Conservation (phyloP, 2,329 filamentous ascomycete genomes). For the Myriosclerotinia scirpicola region DNA sequence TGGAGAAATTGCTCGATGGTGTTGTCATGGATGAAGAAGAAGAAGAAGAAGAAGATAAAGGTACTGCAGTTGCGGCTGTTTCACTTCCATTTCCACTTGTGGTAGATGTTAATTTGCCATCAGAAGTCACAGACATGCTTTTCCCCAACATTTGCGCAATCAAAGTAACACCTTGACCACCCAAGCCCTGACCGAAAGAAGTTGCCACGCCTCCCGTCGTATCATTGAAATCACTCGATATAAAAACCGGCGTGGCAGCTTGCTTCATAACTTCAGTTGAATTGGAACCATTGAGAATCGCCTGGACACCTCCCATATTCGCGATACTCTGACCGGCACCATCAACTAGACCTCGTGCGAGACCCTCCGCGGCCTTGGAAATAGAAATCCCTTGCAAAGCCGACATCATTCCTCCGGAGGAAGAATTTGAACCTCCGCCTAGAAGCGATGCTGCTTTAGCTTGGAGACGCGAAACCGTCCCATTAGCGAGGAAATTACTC, state of each 20-base stretch:
- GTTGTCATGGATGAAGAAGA: background rate
- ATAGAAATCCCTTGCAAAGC: conserved; percentile 5
- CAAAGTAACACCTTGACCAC: conserved; percentile 16
- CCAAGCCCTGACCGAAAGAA: conserved; percentile 18
- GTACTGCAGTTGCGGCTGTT: background rate
- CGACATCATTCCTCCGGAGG: conserved; percentile 3
- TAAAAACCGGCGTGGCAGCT: background rate
- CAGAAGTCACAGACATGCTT: background rate
- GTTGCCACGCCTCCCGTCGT: conserved; percentile 16
- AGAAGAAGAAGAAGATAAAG: background rate
- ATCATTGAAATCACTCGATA: conserved; percentile 10
- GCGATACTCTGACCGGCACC: conserved; percentile 11
- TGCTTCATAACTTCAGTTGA: conserved; percentile 7
- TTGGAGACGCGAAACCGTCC: conserved; percentile 12
- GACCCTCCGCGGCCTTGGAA: conserved; percentile 18
- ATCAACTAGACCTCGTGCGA: conserved; percentile 22
- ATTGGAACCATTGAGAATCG: conserved; percentile 13
- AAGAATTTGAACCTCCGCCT: conserved; percentile 12
- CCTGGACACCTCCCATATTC: conserved; percentile 19
- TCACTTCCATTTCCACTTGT: background rate
- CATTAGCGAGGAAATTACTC: conserved; percentile 20
- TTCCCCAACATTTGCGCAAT: conserved; percentile 14
- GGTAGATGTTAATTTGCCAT: background rate
- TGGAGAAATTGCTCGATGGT: conserved; percentile 1
- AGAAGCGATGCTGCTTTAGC: conserved; percentile 15